Percentiles rank a stretch among this genome's conserved stretches.
phyloP scores from a whole-genome alignment of 2,329 filamentous ascomycete genomes.

The Volutella citrinella region DNA sequence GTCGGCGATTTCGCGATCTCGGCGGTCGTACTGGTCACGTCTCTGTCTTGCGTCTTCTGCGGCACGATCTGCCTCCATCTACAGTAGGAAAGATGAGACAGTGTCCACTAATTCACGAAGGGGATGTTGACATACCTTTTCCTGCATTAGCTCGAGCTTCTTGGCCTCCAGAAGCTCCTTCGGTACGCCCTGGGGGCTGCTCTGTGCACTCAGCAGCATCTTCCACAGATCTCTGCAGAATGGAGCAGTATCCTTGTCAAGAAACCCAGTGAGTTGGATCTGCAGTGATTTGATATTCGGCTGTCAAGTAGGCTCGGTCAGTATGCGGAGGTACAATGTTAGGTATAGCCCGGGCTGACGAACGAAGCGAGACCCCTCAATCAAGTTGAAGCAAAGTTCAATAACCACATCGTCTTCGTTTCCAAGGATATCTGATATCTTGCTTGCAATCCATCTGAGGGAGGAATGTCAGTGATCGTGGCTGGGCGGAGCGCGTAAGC shows the following conservation, averaged over 20 bases:
- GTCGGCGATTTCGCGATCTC: slow-evolving; percentile 67
- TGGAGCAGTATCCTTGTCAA: slow-evolving; percentile 82
- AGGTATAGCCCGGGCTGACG: too few relatives aligned
- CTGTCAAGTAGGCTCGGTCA: too few relatives aligned
- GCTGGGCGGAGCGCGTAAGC: background rate
- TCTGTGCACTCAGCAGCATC: slow-evolving; percentile 84
- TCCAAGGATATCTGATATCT: slow-evolving; percentile 83
- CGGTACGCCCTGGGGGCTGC: slow-evolving; percentile 84
- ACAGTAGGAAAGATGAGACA: too few relatives aligned
- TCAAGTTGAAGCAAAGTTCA: slow-evolving; percentile 70
- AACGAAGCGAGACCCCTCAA: slow-evolving; percentile 75
- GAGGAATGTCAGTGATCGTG: slow-evolving; percentile 14
- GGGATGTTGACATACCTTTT: slow-evolving; percentile 83
- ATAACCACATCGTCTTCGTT: slow-evolving; percentile 95
- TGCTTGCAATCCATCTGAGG: slow-evolving; percentile 87
- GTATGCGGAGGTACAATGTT: too few relatives aligned
- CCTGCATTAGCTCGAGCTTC: slow-evolving; percentile 89
- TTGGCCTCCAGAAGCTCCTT: slow-evolving; percentile 95
- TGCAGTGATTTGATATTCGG: slow-evolving; percentile 95
- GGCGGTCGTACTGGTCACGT: slow-evolving; percentile 67
- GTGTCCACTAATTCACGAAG: too few relatives aligned
- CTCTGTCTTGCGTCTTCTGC: slow-evolving; percentile 71
- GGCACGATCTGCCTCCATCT: slow-evolving; percentile 81
- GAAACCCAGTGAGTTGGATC: slow-evolving; percentile 90
- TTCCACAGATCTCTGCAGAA: slow-evolving; percentile 97